Evolutionary conservation across 805 yeast species (phyloP).

Genomic region (Candida gorgasii): DNA sequence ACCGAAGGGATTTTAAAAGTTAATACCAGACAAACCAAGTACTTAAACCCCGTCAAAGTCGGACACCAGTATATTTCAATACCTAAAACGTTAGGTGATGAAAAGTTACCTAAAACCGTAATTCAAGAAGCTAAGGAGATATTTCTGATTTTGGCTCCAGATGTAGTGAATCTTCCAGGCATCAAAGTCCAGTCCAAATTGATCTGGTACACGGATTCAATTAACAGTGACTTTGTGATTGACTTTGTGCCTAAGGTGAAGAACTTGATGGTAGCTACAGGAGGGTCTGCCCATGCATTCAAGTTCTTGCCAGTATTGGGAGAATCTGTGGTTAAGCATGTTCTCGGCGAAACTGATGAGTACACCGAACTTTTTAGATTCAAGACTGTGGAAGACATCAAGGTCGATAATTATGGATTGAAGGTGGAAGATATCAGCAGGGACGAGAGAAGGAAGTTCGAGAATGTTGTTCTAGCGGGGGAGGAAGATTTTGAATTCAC

Average conservation of each 20-base stretch:
- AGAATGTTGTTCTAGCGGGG: background rate
- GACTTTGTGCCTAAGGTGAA: conserved; percentile 30
- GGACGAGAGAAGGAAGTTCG: conserved; percentile 1
- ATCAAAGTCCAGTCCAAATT: conserved; percentile 4
- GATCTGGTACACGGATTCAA: conserved; percentile 14
- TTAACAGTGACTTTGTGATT: conserved; percentile 33
- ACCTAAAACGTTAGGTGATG: conserved; percentile 6
- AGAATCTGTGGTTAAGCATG: background rate
- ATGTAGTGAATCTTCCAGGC: conserved; percentile 2
- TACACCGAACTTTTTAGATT: conserved; percentile 10
- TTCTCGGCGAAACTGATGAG: conserved; percentile 4
- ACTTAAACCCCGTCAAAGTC: conserved; percentile 8
- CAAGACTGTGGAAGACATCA: conserved; percentile 6
- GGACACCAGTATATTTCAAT: conserved; percentile 1
- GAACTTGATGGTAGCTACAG: conserved; percentile 32
- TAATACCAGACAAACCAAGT: conserved; percentile 11
- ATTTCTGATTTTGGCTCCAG: conserved; percentile 3
- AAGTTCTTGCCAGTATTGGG: conserved; percentile 38
- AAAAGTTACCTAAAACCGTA: conserved; percentile 5
- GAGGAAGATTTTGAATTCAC: conserved; percentile 3
- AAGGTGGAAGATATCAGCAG: conserved; percentile 1
- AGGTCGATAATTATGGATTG: conserved; percentile 3
- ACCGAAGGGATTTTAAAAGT: conserved; percentile 9
- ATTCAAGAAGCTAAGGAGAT: conserved; percentile 5
- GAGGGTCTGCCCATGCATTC: conserved; percentile 40